These are phyloP conservation scores for Cladosporium sp. DNA, from an alignment of 2,329 filamentous ascomycete genomes.

Conservation along the genomic window DNA sequence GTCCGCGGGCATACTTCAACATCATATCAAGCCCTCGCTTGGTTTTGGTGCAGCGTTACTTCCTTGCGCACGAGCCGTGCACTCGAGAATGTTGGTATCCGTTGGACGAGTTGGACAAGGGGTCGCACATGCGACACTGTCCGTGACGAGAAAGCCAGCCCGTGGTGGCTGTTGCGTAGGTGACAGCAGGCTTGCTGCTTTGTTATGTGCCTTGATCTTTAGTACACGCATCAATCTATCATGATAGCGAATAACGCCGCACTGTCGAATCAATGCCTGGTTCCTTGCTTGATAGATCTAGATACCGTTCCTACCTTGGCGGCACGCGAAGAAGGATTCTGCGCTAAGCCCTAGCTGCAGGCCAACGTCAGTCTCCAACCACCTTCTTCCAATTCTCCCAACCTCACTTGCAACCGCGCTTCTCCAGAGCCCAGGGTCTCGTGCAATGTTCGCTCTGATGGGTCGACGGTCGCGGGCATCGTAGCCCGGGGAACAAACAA, in stretches of 20 bases:
- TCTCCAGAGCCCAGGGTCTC: constrained; percentile 5
- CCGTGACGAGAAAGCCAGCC: background rate
- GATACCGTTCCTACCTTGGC: constrained; percentile 11
- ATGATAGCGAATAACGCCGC: background rate
- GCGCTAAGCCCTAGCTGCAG: constrained; percentile 19
- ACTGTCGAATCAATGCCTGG: constrained; percentile 7
- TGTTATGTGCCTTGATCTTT: background rate
- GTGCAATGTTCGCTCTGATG: background rate
- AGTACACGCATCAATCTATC: background rate
- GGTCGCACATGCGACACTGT: constrained; percentile 13
- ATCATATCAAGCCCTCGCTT: constrained; percentile 3
- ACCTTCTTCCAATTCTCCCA: constrained; percentile 13
- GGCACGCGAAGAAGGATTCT: constrained; percentile 10
- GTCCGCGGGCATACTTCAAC: background rate
- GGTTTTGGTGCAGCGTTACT: constrained; percentile 11
- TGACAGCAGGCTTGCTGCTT: constrained; percentile 4
- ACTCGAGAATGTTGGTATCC: constrained; percentile 15
- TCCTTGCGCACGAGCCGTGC: constrained; percentile 14
- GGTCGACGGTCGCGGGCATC: background rate
- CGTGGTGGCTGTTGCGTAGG: constrained; percentile 10
- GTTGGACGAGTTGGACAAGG: constrained; percentile 18
- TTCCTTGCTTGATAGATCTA: constrained; percentile 17
- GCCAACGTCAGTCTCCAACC: constrained; percentile 18
- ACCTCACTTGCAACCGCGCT: constrained; percentile 19
- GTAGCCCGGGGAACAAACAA: constrained; percentile 4